Conservation (phyloP, 768 basidiomycete genomes). For the Trametopsis cervina region DNA sequence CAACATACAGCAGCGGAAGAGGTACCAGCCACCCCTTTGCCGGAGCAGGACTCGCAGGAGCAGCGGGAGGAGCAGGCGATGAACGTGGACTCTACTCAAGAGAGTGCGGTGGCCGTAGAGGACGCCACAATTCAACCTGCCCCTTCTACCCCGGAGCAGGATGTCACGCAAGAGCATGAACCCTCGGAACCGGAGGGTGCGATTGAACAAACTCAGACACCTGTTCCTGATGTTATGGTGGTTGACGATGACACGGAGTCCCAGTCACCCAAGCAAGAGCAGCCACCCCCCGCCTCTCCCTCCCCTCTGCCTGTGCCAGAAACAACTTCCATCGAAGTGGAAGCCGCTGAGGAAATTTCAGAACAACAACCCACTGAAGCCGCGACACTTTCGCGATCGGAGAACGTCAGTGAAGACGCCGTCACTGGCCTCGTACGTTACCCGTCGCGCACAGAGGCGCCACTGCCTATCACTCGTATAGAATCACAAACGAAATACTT, state of each 20-base stretch:
- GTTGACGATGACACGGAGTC: too few species aligned
- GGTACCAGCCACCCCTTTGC: background rate
- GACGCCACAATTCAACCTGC: too few species aligned
- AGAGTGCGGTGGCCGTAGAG: too few species aligned
- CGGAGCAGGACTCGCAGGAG: background rate
- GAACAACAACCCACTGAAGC: background rate
- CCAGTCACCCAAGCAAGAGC: background rate
- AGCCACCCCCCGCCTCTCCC: background rate
- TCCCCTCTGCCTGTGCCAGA: background rate
- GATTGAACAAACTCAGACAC: too few species aligned
- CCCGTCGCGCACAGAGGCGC: background rate
- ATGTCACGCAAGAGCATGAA: too few species aligned
- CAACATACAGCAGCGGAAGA: conserved; percentile 2
- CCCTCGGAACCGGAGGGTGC: too few species aligned
- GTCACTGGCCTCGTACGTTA: background rate
- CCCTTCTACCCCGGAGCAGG: too few species aligned
- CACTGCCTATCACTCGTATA: conserved; percentile 1
- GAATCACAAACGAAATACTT: conserved; percentile 9
- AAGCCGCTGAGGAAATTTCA: too few species aligned
- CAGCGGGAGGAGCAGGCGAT: background rate
- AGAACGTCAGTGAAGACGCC: background rate
- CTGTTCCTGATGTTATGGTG: too few species aligned
- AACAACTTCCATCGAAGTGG: background rate
- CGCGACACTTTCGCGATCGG: background rate
- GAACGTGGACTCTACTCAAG: background rate